Evolutionary conservation across 177 flowering plant genomes (phyloP).

Genomic region (Vitis hybrid): DNA sequence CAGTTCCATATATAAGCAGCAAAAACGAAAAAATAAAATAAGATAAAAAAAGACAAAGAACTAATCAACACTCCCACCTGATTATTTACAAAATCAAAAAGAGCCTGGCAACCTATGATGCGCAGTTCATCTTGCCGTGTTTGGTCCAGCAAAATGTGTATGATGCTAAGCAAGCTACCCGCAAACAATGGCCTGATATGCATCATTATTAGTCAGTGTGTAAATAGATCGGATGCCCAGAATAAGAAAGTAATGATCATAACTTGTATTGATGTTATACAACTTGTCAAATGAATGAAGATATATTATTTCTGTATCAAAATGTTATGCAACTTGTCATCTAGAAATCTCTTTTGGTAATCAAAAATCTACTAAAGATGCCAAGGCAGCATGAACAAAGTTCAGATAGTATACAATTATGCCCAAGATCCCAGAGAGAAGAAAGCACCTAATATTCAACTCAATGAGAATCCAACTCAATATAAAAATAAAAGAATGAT

Average conservation of each 20-base stretch:
- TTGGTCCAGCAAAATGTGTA: constrained; percentile 23
- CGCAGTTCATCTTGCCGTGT: constrained; percentile 19
- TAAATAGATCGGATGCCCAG: no score
- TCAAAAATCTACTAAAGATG: no score
- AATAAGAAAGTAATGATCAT: not conserved
- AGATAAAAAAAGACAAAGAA: not conserved
- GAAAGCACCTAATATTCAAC: no score
- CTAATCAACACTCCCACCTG: constrained; percentile 14
- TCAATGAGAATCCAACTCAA: no score
- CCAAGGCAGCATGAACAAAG: no score
- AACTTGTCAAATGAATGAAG: not conserved
- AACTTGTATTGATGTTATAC: not conserved
- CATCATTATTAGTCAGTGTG: no score
- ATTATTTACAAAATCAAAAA: constrained; percentile 24
- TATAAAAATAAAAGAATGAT: no score
- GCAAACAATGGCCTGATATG: constrained; percentile 24
- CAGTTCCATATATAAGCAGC: not conserved
- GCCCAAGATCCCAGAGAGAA: no score
- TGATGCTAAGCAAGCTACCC: constrained; percentile 21
- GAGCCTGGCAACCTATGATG: constrained; percentile 16
- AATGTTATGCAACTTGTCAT: no score
- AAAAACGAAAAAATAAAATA: not conserved
- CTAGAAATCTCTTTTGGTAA: no score
- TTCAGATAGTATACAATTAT: no score
- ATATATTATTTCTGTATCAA: not conserved